These are phyloP conservation scores for Aspergillus nidulans DNA, from an alignment of 495 filamentous ascomycete genomes.

Conservation along the genomic window DNA sequence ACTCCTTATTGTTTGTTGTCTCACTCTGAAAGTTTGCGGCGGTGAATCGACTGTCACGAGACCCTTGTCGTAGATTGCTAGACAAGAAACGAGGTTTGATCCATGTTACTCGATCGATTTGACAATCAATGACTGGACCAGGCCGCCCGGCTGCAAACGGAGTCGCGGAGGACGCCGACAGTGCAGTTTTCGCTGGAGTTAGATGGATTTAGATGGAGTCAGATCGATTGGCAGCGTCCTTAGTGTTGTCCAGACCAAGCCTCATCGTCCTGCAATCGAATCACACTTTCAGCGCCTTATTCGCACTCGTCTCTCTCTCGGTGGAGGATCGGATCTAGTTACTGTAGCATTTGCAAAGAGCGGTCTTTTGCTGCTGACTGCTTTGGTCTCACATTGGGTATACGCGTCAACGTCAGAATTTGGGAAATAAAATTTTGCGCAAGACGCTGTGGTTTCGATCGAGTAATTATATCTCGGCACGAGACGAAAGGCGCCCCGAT, in stretches of 20 bases:
- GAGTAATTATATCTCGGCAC: conserved; percentile 20
- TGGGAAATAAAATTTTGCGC: conserved; percentile 8
- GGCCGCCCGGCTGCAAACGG: neutral
- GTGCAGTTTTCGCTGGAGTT: neutral
- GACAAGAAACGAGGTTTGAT: neutral
- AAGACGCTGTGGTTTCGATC: conserved; percentile 19
- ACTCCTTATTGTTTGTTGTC: neutral
- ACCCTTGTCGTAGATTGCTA: neutral
- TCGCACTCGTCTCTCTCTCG: neutral
- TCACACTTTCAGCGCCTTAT: neutral
- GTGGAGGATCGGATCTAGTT: neutral
- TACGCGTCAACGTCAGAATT: conserved; percentile 12
- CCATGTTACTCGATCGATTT: neutral
- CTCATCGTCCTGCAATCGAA: neutral
- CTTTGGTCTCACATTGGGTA: neutral
- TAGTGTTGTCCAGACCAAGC: neutral
- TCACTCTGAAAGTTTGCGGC: neutral
- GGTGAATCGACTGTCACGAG: neutral
- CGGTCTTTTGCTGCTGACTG: neutral
- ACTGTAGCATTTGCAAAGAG: neutral
- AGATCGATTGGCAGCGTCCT: neutral
- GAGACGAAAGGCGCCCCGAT: neutral
- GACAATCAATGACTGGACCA: neutral
- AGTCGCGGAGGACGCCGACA: neutral
- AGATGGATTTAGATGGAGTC: neutral